Base-by-base conservation (phyloP, 345 rosid species). In the Corchorus olitorius region DNA sequence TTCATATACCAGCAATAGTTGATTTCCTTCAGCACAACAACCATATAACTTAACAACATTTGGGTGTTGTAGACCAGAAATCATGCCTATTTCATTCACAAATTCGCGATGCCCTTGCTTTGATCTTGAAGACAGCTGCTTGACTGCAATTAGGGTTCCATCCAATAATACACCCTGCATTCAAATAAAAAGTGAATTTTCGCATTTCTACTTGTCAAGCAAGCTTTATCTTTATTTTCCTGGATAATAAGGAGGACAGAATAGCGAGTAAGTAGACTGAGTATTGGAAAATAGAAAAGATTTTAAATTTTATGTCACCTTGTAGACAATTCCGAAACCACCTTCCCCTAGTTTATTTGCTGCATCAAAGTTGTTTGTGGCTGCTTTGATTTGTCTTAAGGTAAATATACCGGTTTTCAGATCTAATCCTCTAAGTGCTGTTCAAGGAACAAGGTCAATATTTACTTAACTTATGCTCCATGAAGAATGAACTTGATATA, bases 41-140 rank as follows among this genome's bases (percentile, higher is more conserved):
- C 97, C 89, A 74, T 83, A 86, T 48, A 92, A 87, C 79, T 75
- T 89, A n/a, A 92, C 97, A 61, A 92, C 87, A 77, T 90, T 84
- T 1, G 90, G 91, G 61, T 87, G 92, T 48, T 87, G 87, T 59
- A 89, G 75, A 4, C 87, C 88, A 17, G 91, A 88, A 17, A 89
- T 90, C 87, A 90, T 87, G 61, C 92, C 90, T 7, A 86, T 84
- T 77, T 92, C 94, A 58, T 82, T 88, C 73, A 92, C 83, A 63
- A 92, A 92, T 69, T 92, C 97, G 33, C 86, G 73, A 66, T 88
- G 87, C 35, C 97, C 94, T 79, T 92, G 94, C 62, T 78, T 88
- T 27, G 97, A 91, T 79, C 84, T 88, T 1, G 97, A 81, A 49
- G 97, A 89, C 63, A 87, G 91, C 63, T 85, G 88, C 83, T 91